Evolutionary conservation across 176 grass and related monocot genomes (phyloP), one percentile per base, ranked within the genome.

Genomic region (Tuctoria greenei): DNA sequence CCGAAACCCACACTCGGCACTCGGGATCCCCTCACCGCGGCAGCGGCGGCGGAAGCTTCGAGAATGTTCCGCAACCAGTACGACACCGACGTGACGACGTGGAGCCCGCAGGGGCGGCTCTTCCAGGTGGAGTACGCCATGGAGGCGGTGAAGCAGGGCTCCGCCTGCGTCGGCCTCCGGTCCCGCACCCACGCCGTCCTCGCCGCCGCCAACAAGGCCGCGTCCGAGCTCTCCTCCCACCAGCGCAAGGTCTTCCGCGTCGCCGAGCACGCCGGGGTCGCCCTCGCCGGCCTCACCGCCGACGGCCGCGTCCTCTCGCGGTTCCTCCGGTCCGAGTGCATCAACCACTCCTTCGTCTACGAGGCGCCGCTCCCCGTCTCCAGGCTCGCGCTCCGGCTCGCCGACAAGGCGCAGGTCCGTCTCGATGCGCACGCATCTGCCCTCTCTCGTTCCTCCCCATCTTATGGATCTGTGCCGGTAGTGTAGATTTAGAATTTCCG

Each of bases 81-180:
- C 73, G 88, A 97, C 86, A 93, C 90, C 46, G 93, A 97, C 43
- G 88, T 97, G 67, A 97, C 93, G 45, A 97, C 90, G 6, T 97
- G 93, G 93, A 97, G 93, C 77, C 91, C 94, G 0, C 84, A 87
- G 61, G 94, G 94, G 71, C 86, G 94, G 52, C 86, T 98, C 18
- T 98, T 98, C 91, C 95, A 98, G 86, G 95, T 98, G 13, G 91
- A 98, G 61, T 98, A 98, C 84, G 91, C 95, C 54, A 97, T 97
- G 95, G 91, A 97, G 91, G 91, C 95, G n/a, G 95, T 97, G 27
- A 97, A 97, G 95, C 91, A 97, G 81, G 95, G 95, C 14, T 85
- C 95, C 50, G 91, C 94, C 67, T 92, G 90, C 52, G 85, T 97
- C 12, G 94, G 94, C 28, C 94, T 97, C 75, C 86, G 86, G 11